Evolutionary conservation across 331 rosid genomes (phyloP), one percentile per base, ranked within the genome.

Genomic region (Telfairia occidentalis): DNA sequence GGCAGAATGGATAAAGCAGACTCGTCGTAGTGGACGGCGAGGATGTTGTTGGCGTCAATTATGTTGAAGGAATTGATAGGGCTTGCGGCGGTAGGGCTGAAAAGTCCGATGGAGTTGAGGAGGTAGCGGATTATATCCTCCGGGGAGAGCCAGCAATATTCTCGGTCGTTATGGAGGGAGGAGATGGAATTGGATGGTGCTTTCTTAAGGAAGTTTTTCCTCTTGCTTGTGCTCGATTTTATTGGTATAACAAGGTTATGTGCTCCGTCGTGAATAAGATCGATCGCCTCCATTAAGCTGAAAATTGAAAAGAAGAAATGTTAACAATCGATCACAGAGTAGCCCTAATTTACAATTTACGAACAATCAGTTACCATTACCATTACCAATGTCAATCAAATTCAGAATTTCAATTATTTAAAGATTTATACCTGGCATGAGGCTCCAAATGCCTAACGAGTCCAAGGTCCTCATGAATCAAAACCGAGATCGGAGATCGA

Each of bases 191-290:
- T 32, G 9, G 43, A 9, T 19, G 63, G 6, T 54, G 86, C 9
- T 78, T 7, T 71, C 85, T 84, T 59, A 13, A 63, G 84, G 53
- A 88, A 89, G 77, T 89, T 92, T 74, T 87, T 95, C 78, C 89
- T 71, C 72, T 73, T 75, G 81, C 82, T 79, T 18, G 50, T 64
- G 71, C 85, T 88, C 29, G 87, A 75, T 63, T 77, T 81, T 59
- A 87, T 78, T 35, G 97, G 99, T 8, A 92, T 90, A 23, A 92
- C 93, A 24, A 95, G 85, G 84, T 95, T 92, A 74, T 92, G 97
- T 10, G 92, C 90, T 52, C 99, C 99, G 73, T 90, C 69, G 34
- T 87, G 90, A 38, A 95, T 92, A 12, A 92, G 82, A 84, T 90
- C 96, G 77, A 92, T 90, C 37, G 97, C 99, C 38, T 92, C 96